phyloP scores from a whole-genome alignment of 805 yeast species.

The Myxozyma neotropica region DNA sequence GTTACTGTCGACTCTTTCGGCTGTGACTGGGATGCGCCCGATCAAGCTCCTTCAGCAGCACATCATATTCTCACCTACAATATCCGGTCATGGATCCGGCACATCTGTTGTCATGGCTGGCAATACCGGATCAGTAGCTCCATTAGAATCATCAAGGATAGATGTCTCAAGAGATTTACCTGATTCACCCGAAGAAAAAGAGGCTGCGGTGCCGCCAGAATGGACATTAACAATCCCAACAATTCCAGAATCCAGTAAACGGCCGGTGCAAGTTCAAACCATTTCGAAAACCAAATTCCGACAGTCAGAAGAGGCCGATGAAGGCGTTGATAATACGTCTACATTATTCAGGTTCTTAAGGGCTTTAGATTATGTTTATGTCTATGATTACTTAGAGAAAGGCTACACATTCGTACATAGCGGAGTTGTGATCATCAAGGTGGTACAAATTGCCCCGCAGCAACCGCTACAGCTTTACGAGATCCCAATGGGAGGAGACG shows the following conservation, averaged over 20 bases:
- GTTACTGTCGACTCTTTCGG: conserved; percentile 41
- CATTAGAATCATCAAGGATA: conserved; percentile 29
- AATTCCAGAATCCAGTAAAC: conserved; percentile 47
- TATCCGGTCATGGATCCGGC: conserved; percentile 13
- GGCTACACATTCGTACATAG: conserved; percentile 26
- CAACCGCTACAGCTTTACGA: conserved; percentile 22
- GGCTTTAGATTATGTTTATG: conserved; percentile 29
- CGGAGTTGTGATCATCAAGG: conserved; percentile 19
- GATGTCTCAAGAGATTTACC: conserved; percentile 18
- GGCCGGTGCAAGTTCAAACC: conserved; percentile 31
- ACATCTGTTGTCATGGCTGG: conserved; percentile 2
- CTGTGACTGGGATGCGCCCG: conserved; percentile 46
- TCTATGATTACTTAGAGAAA: conserved; percentile 26
- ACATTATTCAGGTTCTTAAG: conserved; percentile 21
- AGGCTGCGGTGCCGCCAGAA: conserved; percentile 3
- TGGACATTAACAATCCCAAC: conserved; percentile 43
- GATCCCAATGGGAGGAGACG: conserved; percentile 14
- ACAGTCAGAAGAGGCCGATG: not conserved
- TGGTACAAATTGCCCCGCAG: conserved; percentile 26
- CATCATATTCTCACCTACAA: conserved; percentile 42
- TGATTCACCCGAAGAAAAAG: not conserved
- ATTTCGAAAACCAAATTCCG: conserved; percentile 11
- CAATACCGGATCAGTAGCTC: conserved; percentile 15
- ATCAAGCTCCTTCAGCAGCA: conserved; percentile 36
- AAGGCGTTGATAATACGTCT: conserved; percentile 7